These are phyloP conservation scores for Rhodofomes roseus DNA, from an alignment of 1,284 basidiomycete genomes.

Conservation along the genomic window DNA sequence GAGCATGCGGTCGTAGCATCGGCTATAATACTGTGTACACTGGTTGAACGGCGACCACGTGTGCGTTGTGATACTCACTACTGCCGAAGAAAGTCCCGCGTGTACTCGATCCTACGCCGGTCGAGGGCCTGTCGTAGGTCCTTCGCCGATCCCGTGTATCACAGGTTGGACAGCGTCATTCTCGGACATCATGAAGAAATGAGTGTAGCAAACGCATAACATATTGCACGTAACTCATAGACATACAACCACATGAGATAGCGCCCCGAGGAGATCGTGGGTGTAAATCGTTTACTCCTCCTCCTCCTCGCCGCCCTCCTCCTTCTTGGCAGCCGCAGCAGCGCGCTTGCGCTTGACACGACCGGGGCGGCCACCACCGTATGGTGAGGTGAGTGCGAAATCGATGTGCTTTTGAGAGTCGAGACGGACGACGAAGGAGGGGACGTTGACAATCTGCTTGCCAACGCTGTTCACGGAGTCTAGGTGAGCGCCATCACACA, in stretches of 20 bases:
- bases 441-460: constrained; percentile 99
- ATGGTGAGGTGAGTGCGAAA: constrained; percentile 96
- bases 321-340: constrained; percentile 88
- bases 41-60: not conserved
- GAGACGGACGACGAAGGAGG: constrained; percentile 97
- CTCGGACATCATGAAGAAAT: not conserved
- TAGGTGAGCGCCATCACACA: not conserved
- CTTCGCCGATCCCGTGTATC: too few species aligned
- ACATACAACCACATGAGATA: constrained; percentile 28
- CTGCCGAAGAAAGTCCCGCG: not conserved
- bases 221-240: constrained; percentile 29
- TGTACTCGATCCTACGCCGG: not conserved
- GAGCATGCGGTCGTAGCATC: too few species aligned
- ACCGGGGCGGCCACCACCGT: constrained; percentile 94
- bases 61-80: not conserved
- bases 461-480: constrained; percentile 65
- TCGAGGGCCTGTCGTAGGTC: too few species aligned
- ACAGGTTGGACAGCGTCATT: too few species aligned
- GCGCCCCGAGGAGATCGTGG: constrained; percentile 19
- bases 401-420: constrained; percentile 99
- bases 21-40: too few species aligned
- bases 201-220: constrained; percentile 14
- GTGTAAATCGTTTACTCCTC: constrained; percentile 61
- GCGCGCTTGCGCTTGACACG: constrained; percentile 99
- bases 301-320: constrained; percentile 86